These are phyloP conservation scores for Cyberlindnera saturnus DNA, from an alignment of 805 yeast genomes.

Conservation along the genomic window DNA sequence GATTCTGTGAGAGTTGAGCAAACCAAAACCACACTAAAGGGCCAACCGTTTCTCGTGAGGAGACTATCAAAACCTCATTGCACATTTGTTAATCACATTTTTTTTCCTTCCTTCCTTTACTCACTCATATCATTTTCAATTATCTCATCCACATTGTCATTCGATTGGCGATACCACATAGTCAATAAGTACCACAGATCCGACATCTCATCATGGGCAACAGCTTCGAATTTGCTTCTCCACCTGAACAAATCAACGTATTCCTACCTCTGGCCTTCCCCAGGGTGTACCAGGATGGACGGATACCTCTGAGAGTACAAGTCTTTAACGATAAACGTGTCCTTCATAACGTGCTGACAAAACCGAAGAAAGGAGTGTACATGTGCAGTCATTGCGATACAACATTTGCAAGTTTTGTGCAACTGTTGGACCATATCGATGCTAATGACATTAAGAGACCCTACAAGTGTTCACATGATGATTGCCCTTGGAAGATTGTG, in stretches of 20 bases:
- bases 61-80: too few relatives aligned
- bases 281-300: constrained; percentile 18
- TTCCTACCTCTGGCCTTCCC: constrained; percentile 24
- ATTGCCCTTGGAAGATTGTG: constrained; percentile 37
- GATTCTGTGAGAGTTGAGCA: too few relatives aligned
- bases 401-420: constrained; percentile 25
- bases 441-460: constrained; percentile 26
- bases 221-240: too few relatives aligned
- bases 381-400: constrained; percentile 33
- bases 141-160: too few relatives aligned
- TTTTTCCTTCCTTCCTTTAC: too few relatives aligned
- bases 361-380: constrained; percentile 32
- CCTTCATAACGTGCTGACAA: constrained; percentile 20
- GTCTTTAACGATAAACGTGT: constrained; percentile 28
- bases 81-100: too few relatives aligned
- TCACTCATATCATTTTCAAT: too few relatives aligned
- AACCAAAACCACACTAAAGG: too few relatives aligned
- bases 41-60: too few relatives aligned
- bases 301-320: constrained; percentile 21
- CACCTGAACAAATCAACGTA: constrained; percentile 1
- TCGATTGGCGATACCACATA: too few relatives aligned
- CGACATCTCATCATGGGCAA: not conserved
- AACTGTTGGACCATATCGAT: constrained; percentile 33
- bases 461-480: constrained; percentile 26
- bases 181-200: not conserved